Evolutionary conservation across 345 rosid genomes (phyloP).

Genomic region (Chamaenerion angustifolium): DNA sequence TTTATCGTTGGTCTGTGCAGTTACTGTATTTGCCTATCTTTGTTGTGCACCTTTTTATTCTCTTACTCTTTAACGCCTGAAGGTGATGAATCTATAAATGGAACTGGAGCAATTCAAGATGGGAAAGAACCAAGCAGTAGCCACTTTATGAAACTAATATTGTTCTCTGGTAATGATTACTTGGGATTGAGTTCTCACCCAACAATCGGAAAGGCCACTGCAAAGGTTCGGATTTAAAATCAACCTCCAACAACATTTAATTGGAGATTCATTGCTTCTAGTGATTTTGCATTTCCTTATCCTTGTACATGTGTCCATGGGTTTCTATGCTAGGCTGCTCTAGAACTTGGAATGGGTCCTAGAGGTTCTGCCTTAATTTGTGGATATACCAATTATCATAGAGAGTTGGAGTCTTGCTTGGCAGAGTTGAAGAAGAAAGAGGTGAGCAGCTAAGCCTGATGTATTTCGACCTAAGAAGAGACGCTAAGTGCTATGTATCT

Average conservation of each 20-base stretch:
- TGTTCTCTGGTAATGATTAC: conserved; percentile 95
- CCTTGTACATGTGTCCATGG: neutral
- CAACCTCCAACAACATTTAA: neutral
- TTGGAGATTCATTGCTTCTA: too few species aligned
- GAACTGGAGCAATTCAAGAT: conserved; percentile 18
- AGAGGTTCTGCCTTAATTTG: conserved; percentile 91
- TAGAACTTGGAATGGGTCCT: conserved; percentile 92
- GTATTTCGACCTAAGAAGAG: neutral
- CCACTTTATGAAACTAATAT: conserved; percentile 47
- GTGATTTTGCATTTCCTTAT: neutral
- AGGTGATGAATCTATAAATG: conserved; percentile 48
- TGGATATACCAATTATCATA: conserved; percentile 83
- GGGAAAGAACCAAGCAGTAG: conserved; percentile 4
- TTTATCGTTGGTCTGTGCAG: neutral
- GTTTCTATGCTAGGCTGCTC: conserved; percentile 48
- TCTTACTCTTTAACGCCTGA: conserved; percentile 2
- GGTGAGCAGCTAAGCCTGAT: conserved; percentile 23
- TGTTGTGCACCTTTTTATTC: neutral
- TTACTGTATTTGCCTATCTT: neutral
- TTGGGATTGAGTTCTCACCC: conserved; percentile 93
- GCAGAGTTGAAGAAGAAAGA: conserved; percentile 83
- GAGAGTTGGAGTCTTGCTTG: conserved; percentile 65
- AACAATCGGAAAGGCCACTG: conserved; percentile 59
- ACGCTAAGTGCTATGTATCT: too few species aligned
- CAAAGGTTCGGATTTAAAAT: conserved; percentile 37